These are phyloP conservation scores for Cicer bijugum DNA, from an alignment of 306 rosid genomes.

Conservation along the genomic window DNA sequence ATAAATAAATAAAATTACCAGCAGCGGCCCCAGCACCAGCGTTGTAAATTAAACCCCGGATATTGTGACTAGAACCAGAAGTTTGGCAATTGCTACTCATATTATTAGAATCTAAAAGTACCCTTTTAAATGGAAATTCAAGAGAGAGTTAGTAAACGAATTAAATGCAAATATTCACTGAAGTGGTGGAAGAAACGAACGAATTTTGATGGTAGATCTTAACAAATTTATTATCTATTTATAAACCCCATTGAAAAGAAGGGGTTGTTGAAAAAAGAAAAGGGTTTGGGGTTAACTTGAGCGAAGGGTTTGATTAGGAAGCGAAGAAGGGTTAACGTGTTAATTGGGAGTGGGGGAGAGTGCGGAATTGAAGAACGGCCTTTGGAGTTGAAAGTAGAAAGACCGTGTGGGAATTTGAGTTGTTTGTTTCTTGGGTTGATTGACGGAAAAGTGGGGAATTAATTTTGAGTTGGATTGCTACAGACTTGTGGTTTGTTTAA, in stretches of 20 bases:
- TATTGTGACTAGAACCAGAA: conserved; percentile 46
- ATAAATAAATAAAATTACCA: conserved; percentile 51
- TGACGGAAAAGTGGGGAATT: conserved; percentile 8
- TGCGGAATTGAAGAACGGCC: conserved; percentile 14
- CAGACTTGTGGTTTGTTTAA: background rate
- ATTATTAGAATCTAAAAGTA: conserved; percentile 45
- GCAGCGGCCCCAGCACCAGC: conserved; percentile 94
- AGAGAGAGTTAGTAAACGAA: background rate
- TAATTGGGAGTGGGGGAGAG: conserved; percentile 12
- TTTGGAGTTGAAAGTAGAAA: conserved; percentile 40
- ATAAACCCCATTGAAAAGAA: conserved; percentile 32
- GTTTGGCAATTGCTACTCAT: conserved; percentile 63
- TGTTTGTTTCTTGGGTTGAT: conserved; percentile 19
- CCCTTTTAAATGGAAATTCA: conserved; percentile 34
- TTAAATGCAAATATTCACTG: conserved; percentile 8
- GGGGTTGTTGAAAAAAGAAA: background rate
- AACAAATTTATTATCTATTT: conserved; percentile 7
- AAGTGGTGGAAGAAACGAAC: conserved; percentile 19
- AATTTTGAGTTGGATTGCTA: conserved; percentile 26
- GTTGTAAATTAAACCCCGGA: conserved; percentile 56
- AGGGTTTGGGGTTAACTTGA: conserved; percentile 37
- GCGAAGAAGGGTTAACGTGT: conserved; percentile 29
- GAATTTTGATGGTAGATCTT: conserved; percentile 45
- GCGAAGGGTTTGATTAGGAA: conserved; percentile 42
- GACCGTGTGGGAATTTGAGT: conserved; percentile 41